Evolutionary conservation across 805 yeast genomes (phyloP).

Genomic region (Saturnispora hagleri): DNA sequence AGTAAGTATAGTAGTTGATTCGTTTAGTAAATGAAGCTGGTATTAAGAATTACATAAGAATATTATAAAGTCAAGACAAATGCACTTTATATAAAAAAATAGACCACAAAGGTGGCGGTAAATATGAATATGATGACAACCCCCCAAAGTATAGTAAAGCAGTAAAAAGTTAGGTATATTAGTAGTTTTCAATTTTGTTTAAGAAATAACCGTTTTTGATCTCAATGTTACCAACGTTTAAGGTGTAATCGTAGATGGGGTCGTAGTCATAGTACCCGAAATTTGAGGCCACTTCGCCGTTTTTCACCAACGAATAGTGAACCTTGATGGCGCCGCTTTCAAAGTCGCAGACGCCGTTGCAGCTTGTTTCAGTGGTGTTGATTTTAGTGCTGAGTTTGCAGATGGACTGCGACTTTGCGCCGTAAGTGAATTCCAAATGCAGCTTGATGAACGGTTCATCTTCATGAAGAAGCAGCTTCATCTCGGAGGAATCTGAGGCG

Average conservation of each 20-base stretch:
- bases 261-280: constrained; percentile 23
- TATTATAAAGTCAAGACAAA: neutral
- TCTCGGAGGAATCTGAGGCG: neutral
- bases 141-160: neutral
- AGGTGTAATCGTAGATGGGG: constrained; percentile 15
- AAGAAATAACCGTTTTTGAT: constrained; percentile 19
- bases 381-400: constrained; percentile 4
- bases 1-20: too few relatives aligned
- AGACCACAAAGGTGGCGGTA: neutral
- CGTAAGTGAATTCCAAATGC: constrained; percentile 9
- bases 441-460: constrained; percentile 17
- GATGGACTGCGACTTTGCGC: neutral
- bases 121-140: neutral
- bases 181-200: neutral
- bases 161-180: neutral
- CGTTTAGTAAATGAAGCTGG: too few relatives aligned
- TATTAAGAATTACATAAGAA: neutral
- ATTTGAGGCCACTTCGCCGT: constrained; percentile 18
- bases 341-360: neutral
- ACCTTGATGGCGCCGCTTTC: constrained; percentile 8
- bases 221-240: constrained; percentile 15
- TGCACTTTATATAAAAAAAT: neutral
- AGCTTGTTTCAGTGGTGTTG: constrained; percentile 1
- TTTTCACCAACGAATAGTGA: constrained; percentile 15
- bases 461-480: constrained; percentile 16